phyloP scores from a whole-genome alignment of 2,329 filamentous ascomycete genomes.

The Diplodia corticola region DNA sequence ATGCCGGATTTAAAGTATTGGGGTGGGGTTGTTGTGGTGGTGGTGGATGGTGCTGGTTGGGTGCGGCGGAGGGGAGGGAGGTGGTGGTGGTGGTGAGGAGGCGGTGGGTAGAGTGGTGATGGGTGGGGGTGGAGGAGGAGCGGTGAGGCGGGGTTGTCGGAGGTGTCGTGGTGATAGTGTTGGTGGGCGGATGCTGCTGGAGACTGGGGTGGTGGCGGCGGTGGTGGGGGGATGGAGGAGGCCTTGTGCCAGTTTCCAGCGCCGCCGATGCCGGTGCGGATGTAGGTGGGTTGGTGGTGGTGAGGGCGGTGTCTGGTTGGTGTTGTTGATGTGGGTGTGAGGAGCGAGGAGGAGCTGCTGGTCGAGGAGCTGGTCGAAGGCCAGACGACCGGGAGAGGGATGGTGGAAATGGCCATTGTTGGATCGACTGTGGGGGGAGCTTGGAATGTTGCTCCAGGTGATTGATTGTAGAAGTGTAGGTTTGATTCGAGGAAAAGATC shows the following conservation, averaged over 20 bases:
- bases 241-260: constrained; percentile 31
- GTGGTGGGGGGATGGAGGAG: constrained; percentile 8
- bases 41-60: too few species aligned
- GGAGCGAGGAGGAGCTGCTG: constrained; percentile 11
- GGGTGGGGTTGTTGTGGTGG: background rate
- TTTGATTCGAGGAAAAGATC: too few species aligned
- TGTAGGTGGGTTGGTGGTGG: constrained; percentile 23
- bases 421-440: background rate
- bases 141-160: background rate
- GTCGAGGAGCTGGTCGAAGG: constrained; percentile 15
- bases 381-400: background rate
- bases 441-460: background rate
- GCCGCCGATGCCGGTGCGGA: constrained; percentile 30
- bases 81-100: background rate
- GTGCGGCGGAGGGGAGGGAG: background rate
- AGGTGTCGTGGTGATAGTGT: background rate
- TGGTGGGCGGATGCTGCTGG: constrained; percentile 1
- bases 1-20: constrained; percentile 27
- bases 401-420: background rate
- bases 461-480: background rate
- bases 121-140: background rate
- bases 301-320: background rate
- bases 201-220: constrained; percentile 5
- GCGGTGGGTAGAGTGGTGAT: background rate
- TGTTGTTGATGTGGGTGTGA: background rate